Conservation (phyloP, 345 rosid genomes). For the Angophora floribunda region DNA sequence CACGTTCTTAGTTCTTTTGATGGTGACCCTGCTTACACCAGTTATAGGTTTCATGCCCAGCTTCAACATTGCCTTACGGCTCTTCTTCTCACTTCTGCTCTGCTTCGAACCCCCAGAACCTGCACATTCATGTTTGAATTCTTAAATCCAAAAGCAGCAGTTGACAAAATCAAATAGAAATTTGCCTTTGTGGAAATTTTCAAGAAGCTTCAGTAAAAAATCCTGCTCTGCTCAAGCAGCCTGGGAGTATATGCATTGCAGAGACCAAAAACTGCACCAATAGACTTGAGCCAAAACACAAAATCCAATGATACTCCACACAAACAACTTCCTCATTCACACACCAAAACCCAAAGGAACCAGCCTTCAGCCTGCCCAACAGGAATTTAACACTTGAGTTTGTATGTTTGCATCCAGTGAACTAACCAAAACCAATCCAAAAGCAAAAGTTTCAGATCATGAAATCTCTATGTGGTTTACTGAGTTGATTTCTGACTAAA, state of each 20-base stretch:
- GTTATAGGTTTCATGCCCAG: conserved; percentile 82
- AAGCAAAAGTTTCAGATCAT: background rate
- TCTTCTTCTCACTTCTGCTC: conserved; percentile 87
- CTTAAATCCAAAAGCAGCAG: background rate
- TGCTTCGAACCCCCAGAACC: conserved; percentile 74
- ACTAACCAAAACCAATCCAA: background rate
- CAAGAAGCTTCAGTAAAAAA: background rate
- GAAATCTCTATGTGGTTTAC: background rate
- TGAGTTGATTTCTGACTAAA: background rate
- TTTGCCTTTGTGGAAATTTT: background rate
- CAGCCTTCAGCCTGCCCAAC: background rate
- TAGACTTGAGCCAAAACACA: background rate
- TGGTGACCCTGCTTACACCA: conserved; percentile 72
- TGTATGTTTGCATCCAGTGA: background rate
- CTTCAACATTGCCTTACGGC: conserved; percentile 84
- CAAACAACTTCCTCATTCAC: background rate
- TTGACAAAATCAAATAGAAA: background rate
- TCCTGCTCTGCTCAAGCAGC: background rate
- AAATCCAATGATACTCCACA: background rate
- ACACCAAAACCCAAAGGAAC: background rate
- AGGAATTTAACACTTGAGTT: background rate
- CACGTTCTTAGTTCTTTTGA: conserved; percentile 82
- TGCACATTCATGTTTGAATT: conserved; percentile 4
- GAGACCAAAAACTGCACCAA: background rate
- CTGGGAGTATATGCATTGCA: background rate